Evolutionary conservation across 352 stramenopile species (phyloP), one percentile per base, ranked within the genome.

Genomic region (Nannochloropsis limnetica): DNA sequence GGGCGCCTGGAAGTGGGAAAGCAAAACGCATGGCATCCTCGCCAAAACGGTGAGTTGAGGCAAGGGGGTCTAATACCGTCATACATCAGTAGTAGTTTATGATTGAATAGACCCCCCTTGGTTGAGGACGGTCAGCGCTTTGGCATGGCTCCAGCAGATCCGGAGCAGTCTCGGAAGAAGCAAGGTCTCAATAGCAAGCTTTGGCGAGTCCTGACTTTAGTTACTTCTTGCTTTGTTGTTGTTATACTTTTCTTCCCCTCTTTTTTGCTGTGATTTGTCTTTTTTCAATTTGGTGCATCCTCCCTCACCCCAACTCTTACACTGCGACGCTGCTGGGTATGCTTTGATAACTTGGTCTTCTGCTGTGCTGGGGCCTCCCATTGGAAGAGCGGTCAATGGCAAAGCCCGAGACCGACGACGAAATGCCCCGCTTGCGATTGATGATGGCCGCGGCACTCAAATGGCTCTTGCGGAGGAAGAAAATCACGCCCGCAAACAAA

Each of bases 381-480:
- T 74, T 29, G 25, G 61, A 14, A 74, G 61, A 74, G n/a, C 61
- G n/a, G n/a, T 74, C 61, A 15, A 49, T 6, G n/a, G 61, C 15
- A 27, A 25, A 31, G 15, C 61, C 61, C 25, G 25, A 74, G 25
- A 25, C 61, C 25, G 61, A 31, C n/a, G 61, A 74, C 3, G 61
- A 74, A 29, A 74, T 74, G n/a, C n/a, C 61, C n/a, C 61, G 61
- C 61, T 74, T 74, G 25, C 61, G 61, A 74, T 74, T 74, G 61
- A 74, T 74, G 61, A 74, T 74, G 6, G 61, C 61, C 1, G 61
- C 61, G 25, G 61, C 61, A 22, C 61, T 74, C 61, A 74, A 74
- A 74, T 74, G 61, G 61, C 61, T 74, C 61, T 74, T 74, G 3
- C 61, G n/a, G n/a, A 74, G 61, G 20, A 74, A 74, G 20, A 74